These are phyloP conservation scores for Eragrostis nindensis DNA, from an alignment of 176 grass and related monocot species.

Conservation along the genomic window DNA sequence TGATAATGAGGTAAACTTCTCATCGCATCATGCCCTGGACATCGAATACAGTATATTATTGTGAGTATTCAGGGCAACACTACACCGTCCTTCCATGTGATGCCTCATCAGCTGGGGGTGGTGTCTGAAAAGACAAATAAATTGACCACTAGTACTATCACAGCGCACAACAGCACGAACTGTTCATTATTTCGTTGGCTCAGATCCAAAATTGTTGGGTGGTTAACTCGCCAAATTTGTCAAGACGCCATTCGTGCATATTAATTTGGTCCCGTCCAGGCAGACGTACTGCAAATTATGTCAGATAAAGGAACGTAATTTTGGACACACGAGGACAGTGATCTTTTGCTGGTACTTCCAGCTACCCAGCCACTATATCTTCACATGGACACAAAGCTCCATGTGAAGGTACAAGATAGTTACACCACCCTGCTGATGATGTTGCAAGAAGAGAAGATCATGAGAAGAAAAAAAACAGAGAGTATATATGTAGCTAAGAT, in stretches of 20 bases:
- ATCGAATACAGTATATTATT: too few species aligned
- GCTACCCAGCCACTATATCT: too few species aligned
- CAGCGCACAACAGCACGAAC: neutral
- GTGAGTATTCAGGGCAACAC: too few species aligned
- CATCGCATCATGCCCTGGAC: too few species aligned
- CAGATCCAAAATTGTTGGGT: neutral
- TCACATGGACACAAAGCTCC: neutral
- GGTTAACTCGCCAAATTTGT: neutral
- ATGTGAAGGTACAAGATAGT: neutral
- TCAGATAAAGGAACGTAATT: neutral
- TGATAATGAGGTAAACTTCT: too few species aligned
- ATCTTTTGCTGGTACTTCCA: neutral
- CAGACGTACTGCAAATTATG: neutral
- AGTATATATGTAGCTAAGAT: conserved; percentile 13
- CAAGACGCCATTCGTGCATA: neutral
- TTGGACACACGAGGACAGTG: neutral
- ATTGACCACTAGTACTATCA: neutral
- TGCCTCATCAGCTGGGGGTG: too few species aligned
- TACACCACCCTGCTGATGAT: neutral
- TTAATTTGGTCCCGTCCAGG: neutral
- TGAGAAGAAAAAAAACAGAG: neutral
- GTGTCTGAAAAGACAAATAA: too few species aligned
- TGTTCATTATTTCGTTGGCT: neutral
- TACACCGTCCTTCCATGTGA: too few species aligned
- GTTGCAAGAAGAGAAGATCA: neutral